A percentile compares a stretch with the other conserved stretches of the same genome.
phyloP scores from a whole-genome alignment of 2,329 filamentous ascomycete genomes.

The Westerdykella sp. region DNA sequence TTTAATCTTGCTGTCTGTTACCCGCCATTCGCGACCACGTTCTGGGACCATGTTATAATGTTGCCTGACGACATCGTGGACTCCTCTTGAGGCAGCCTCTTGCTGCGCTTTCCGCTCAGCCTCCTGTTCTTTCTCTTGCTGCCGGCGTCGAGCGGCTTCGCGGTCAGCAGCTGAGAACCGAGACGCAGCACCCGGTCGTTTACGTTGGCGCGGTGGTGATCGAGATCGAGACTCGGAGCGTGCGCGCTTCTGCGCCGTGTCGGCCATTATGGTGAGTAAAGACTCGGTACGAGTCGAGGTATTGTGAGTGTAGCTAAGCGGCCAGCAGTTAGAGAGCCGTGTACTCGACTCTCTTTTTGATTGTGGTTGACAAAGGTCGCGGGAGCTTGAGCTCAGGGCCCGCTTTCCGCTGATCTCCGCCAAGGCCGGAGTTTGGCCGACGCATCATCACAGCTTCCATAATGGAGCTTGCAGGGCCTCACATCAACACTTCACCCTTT shows the following conservation, averaged over 20 bases:
- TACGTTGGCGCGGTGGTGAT: conserved; percentile 55
- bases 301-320: too few relatives aligned
- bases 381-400: background rate
- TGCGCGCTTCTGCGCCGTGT: conserved; percentile 19
- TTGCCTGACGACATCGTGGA: conserved; percentile 80
- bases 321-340: too few relatives aligned
- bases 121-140: conserved; percentile 37
- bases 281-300: too few relatives aligned
- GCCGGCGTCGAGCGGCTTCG: conserved; percentile 57
- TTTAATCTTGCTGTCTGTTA: conserved; percentile 90
- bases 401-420: background rate
- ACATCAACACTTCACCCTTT: background rate
- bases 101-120: conserved; percentile 45
- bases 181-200: conserved; percentile 48
- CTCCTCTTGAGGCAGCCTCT: conserved; percentile 47
- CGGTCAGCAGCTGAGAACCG: conserved; percentile 63
- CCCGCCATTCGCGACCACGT: conserved; percentile 88
- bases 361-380: background rate
- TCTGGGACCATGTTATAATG: conserved; percentile 97
- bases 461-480: conserved; percentile 8
- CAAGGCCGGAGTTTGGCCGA: conserved; percentile 5
- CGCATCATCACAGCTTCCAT: conserved; percentile 8
- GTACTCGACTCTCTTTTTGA: too few relatives aligned
- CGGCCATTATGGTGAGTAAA: conserved; percentile 13
- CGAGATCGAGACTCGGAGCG: conserved; percentile 31